Conservation (phyloP, 345 rosid genomes). For the Acer campestre region DNA sequence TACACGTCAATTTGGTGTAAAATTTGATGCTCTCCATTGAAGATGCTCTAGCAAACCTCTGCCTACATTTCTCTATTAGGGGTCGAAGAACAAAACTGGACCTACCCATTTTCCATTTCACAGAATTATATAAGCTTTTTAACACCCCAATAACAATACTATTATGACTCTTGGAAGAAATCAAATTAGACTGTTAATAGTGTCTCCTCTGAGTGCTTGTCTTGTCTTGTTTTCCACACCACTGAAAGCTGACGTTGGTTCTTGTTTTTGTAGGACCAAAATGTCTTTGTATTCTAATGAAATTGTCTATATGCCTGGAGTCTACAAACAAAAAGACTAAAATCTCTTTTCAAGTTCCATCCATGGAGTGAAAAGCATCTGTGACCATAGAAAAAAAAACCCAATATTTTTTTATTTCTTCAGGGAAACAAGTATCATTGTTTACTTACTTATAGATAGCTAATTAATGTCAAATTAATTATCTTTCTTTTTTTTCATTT, state of each 20-base stretch:
- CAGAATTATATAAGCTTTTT: neutral
- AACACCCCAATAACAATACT: neutral
- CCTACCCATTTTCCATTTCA: constrained; percentile 13
- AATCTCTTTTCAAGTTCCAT: constrained; percentile 6
- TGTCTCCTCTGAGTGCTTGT: neutral
- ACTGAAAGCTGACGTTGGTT: constrained; percentile 9
- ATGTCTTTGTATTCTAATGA: constrained; percentile 26
- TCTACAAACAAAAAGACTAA: neutral
- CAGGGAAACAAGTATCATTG: too few relatives aligned
- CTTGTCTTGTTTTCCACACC: too few relatives aligned
- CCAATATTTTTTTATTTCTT: neutral
- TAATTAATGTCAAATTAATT: neutral
- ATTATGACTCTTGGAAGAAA: neutral
- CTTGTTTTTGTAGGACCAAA: constrained; percentile 26
- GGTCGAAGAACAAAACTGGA: neutral
- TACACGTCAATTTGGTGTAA: too few relatives aligned
- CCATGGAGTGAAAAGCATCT: constrained; percentile 2
- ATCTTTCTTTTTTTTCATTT: neutral
- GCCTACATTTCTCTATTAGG: too few relatives aligned
- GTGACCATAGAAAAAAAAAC: neutral
- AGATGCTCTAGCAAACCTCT: too few relatives aligned
- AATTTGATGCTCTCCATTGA: too few relatives aligned
- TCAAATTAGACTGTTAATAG: too few relatives aligned
- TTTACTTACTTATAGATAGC: neutral
- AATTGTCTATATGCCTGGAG: constrained; percentile 3